Conservation (phyloP, 2,329 filamentous ascomycete species). For the Zalaria obscura region DNA sequence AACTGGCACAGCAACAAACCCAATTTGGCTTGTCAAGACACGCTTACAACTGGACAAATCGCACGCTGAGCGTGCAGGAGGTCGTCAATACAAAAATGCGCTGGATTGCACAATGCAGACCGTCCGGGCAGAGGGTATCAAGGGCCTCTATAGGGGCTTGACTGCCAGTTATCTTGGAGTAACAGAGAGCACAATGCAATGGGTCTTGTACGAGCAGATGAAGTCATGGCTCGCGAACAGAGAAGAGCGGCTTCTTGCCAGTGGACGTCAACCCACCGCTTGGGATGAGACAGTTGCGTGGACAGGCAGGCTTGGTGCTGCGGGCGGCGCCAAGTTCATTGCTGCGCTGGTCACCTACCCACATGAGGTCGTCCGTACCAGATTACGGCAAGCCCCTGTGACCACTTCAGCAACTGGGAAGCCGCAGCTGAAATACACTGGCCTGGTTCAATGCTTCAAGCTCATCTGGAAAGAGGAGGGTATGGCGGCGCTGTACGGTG, state of each 20-base stretch:
- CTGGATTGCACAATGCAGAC: conserved; percentile 78
- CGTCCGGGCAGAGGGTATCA: conserved; percentile 62
- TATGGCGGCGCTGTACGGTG: conserved; percentile 73
- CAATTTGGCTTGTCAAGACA: conserved; percentile 95
- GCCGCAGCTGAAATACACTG: conserved; percentile 71
- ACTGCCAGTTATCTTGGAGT: conserved; percentile 86
- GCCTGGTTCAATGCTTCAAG: conserved; percentile 76
- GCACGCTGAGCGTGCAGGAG: conserved; percentile 44
- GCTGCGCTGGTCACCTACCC: conserved; percentile 80
- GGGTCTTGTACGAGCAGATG: conserved; percentile 88
- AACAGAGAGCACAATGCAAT: conserved; percentile 79
- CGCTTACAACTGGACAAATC: conserved; percentile 84
- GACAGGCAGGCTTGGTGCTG: conserved; percentile 65
- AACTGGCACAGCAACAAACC: conserved; percentile 84
- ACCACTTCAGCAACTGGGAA: conserved; percentile 28
- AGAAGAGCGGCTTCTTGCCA: conserved; percentile 40
- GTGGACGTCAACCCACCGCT: conserved; percentile 46
- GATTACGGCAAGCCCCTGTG: conserved; percentile 71
- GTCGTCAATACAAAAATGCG: conserved; percentile 71
- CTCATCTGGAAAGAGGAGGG: conserved; percentile 82
- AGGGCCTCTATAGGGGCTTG: conserved; percentile 77
- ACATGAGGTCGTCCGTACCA: conserved; percentile 78
- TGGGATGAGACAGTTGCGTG: conserved; percentile 67
- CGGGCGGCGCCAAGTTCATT: conserved; percentile 72
- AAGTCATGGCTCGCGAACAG: conserved; percentile 58